Conservation (phyloP, 768 basidiomycete species). For the Podaxis carcinomalis region DNA sequence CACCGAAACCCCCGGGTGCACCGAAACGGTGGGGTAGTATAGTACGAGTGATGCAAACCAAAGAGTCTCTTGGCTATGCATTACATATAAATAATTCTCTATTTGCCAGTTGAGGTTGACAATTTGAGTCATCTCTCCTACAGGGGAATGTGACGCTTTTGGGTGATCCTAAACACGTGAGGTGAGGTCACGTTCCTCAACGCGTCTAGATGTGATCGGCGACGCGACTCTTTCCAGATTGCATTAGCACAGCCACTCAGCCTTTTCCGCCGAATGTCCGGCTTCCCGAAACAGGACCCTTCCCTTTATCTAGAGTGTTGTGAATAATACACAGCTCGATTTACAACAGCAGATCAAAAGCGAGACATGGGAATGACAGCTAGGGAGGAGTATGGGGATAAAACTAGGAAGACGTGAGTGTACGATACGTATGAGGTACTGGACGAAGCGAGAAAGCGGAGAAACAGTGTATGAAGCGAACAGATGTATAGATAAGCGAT, state of each 20-base stretch:
- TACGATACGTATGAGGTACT: slow-evolving; percentile 2
- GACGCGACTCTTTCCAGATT: slow-evolving; percentile 11
- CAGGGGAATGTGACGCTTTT: not conserved
- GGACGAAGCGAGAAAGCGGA: slow-evolving; percentile 6
- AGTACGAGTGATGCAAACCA: too few species aligned
- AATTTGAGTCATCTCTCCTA: too few species aligned
- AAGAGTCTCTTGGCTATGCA: too few species aligned
- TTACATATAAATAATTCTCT: too few species aligned
- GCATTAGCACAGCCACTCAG: slow-evolving; percentile 6
- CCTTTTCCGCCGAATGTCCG: not conserved
- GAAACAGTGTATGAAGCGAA: slow-evolving; percentile 1
- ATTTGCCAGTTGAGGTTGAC: too few species aligned
- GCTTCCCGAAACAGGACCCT: not conserved
- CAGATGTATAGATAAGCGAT: not conserved
- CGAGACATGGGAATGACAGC: not conserved
- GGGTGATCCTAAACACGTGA: not conserved
- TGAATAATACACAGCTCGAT: slow-evolving; percentile 10
- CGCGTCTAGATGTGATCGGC: slow-evolving; percentile 8
- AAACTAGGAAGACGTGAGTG: slow-evolving; percentile 4
- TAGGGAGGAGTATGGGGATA: not conserved
- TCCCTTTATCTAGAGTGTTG: not conserved
- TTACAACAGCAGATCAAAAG: slow-evolving; percentile 9
- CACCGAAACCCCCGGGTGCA: too few species aligned
- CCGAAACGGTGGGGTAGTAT: too few species aligned
- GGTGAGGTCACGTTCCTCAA: slow-evolving; percentile 11